Base-by-base conservation (phyloP, 2,329 filamentous ascomycete species). In the Calonectria pseudoreteaudii region DNA sequence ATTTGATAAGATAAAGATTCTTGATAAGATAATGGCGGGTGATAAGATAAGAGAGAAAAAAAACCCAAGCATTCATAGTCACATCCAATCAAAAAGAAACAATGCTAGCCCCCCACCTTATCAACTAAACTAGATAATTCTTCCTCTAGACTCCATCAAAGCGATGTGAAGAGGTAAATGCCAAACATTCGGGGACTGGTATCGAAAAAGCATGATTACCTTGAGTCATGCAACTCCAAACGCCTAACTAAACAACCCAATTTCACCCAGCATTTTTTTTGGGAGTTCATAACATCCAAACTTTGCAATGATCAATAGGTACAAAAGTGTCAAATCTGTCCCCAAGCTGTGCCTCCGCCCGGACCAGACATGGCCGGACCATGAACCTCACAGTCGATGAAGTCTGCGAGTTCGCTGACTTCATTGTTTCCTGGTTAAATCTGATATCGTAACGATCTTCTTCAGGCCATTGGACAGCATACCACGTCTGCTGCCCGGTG, bases 401-500 rank as follows among this genome's bases (percentile, higher is more conserved):
- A 7, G 16, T n/a, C 23, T 41, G 30, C 10, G 34, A 5, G 13
- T 52, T 52, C 6, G 16, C 20, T 2, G 53, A n/a, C 34, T 47
- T 58, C 66, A 68, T 68, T 10, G 4, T 14, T 4, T 44, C 26
- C 8, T 3, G 66, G 26, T 58, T 28, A 30, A 68, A 5, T 13
- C 47, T 52, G 3, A 68, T 18, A 41, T 58, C n/a, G 18, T 31
- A 31, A 16, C 66, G 49, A 11, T 38, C 66, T 26, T n/a, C 5
- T 14, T 18, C 11, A 2, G 66, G 64, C 64, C 50, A 58, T 6
- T 9, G 14, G 26, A 68, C 20, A 28, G 23, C 11, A 30, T 66
- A 71, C 31, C 9, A 66, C 11, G 69, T 50, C 36, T 71, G 62
- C 62, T 71, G 69, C 14, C 69, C 69, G 30, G 26, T 52, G 20